A percentile compares a stretch with the other conserved stretches of the same genome.
These are phyloP conservation scores for Fusarium gaditjirri DNA, from an alignment of 2,329 filamentous ascomycete species.

Conservation along the genomic window DNA sequence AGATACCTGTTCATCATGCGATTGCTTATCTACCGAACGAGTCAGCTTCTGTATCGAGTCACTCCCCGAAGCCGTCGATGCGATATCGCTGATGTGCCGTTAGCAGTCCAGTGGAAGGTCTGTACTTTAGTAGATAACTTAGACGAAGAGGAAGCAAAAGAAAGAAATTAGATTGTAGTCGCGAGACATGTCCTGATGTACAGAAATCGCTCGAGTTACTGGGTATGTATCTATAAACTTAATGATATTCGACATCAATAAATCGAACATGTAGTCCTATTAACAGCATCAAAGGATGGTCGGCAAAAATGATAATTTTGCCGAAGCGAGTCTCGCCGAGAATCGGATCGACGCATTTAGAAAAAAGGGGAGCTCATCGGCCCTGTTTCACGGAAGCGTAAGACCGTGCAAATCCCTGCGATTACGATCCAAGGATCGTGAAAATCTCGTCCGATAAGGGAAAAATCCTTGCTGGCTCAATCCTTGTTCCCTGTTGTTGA, in stretches of 20 bases:
- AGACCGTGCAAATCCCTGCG: constrained; percentile 15
- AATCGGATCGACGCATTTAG: constrained; percentile 3
- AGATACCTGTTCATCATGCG: not conserved
- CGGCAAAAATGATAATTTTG: not conserved
- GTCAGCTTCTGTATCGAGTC: not conserved
- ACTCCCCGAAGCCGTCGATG: not conserved
- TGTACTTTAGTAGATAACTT: accelerated
- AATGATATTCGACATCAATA: not conserved
- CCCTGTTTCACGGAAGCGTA: constrained; percentile 28
- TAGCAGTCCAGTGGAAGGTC: not conserved
- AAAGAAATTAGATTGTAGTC: accelerated
- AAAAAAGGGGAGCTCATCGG: constrained; percentile 25
- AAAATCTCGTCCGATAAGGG: constrained; percentile 7
- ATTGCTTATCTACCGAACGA: not conserved
- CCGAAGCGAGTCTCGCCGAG: constrained; percentile 22
- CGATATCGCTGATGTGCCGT: not conserved
- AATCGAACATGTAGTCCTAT: not conserved
- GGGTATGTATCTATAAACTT: not conserved
- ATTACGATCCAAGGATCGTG: constrained; percentile 10
- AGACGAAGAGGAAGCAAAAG: accelerated
- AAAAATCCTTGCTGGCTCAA: not conserved
- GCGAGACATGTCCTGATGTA: accelerated
- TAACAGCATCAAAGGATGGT: accelerated
- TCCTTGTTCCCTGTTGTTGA: constrained; percentile 1
- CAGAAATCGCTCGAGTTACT: accelerated